Evolutionary conservation across 257 asterid species (phyloP).

Genomic region (Perilla frutescens): DNA sequence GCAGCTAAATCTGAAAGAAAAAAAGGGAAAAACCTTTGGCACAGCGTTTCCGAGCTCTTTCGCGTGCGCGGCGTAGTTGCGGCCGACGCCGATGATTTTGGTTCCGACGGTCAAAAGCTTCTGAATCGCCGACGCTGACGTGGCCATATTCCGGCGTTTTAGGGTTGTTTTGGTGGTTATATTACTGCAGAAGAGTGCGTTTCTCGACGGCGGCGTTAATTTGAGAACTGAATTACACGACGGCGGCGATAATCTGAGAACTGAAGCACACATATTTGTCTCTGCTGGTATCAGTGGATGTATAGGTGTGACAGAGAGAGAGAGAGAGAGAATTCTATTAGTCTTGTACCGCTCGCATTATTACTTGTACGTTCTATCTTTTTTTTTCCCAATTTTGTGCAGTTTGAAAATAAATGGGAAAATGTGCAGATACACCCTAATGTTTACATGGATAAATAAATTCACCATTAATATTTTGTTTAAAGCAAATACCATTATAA

Average conservation of each 20-base stretch:
- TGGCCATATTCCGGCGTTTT: conserved; percentile 54
- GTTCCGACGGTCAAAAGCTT: conserved; percentile 79
- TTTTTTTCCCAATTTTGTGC: too few species aligned
- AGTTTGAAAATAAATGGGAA: too few species aligned
- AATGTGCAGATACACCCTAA: too few species aligned
- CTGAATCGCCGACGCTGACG: conserved; percentile 64
- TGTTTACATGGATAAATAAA: too few species aligned
- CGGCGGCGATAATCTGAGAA: conserved; percentile 37
- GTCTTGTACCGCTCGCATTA: conserved; percentile 28
- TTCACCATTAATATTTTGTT: too few species aligned
- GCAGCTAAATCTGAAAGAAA: neutral
- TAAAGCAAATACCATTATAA: too few species aligned
- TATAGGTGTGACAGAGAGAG: neutral
- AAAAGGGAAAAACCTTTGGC: conserved; percentile 57
- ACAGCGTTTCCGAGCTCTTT: conserved; percentile 94
- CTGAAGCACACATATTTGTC: conserved; percentile 31
- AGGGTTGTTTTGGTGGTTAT: conserved; percentile 18
- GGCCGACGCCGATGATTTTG: conserved; percentile 92
- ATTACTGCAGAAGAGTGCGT: conserved; percentile 18
- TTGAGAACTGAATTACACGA: conserved; percentile 17
- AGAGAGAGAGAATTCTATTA: neutral
- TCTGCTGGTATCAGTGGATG: conserved; percentile 19
- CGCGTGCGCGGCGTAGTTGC: conserved; percentile 98
- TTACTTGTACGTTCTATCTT: conserved; percentile 30
- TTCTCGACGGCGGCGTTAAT: too few species aligned